Evolutionary conservation across 192 early-diverging fungal genomes (phyloP).

Genomic region (Oehlia diaphana): DNA sequence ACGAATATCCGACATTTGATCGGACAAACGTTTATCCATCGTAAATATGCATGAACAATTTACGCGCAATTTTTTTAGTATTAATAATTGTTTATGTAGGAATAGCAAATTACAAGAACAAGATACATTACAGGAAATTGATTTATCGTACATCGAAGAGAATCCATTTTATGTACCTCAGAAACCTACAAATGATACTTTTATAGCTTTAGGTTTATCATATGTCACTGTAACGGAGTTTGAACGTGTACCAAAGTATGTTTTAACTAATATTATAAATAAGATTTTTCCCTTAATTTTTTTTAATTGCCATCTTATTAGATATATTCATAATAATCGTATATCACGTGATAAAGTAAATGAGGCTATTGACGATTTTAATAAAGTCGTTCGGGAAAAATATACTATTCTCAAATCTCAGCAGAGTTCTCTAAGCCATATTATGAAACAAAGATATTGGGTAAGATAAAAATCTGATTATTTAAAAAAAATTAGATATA

Average conservation of each 20-base stretch:
- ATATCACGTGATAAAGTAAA: constrained; percentile 24
- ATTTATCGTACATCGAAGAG: neutral
- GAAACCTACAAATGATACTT: neutral
- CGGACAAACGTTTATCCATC: neutral
- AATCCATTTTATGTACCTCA: neutral
- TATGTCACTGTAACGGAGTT: constrained; percentile 19
- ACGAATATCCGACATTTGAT: neutral
- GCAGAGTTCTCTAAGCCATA: neutral
- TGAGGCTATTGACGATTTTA: constrained; percentile 25
- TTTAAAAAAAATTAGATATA: neutral
- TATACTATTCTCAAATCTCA: constrained; percentile 12
- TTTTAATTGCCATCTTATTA: neutral
- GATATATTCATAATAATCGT: constrained; percentile 10
- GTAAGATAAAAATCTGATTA: neutral
- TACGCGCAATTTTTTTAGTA: neutral
- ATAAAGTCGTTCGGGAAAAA: constrained; percentile 16
- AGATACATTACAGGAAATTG: neutral
- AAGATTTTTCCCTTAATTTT: neutral
- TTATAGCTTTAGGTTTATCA: neutral
- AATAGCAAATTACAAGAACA: neutral
- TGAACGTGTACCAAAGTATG: constrained; percentile 22
- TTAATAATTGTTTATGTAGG: neutral
- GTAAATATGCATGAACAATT: neutral
- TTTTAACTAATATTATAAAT: neutral
- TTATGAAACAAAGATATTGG: constrained; percentile 13